Base-by-base conservation (phyloP, 306 rosid species). In the Fragaria iinumae region DNA sequence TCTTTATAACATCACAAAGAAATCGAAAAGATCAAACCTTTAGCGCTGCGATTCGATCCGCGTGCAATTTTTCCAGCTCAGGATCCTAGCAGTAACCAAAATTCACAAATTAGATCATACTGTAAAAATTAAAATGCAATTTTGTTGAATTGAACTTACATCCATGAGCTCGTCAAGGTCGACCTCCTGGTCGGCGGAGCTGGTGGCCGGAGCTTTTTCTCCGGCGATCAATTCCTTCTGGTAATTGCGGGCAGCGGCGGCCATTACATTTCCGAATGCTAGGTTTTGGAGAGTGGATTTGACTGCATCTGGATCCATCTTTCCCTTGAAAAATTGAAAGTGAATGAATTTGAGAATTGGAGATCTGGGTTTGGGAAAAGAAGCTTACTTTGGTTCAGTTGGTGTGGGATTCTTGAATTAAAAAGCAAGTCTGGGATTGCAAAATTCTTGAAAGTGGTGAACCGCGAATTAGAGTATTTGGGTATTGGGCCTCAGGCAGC, bases 161-260 rank as follows among this genome's bases (percentile, higher is more conserved):
- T 94, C 98, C 98, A 94, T 94, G 77, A 94, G 88, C 25, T 94
- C 97, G 75, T 92, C 97, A 57, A 94, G 95, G 84, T 95, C 96
- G 69, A 95, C 93, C 70, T 91, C 97, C 79, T 94, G 80, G 50
- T 89, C 83, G 72, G 68, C 69, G 76, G 98, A 90, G 82, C 86
- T 88, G 23, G 97, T 89, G 68, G 91, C 43, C 44, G 81, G 93
- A 27, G 79, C 68, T 85, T 88, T 90, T 45, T 60, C 89, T 69
- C 90, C 84, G 43, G 87, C 71, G 82, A 86, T 43, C 74, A 94
- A 5, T 53, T 95, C 98, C 97, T 90, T 87, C 64, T 94, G 93
- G 79, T 94, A 94, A 89, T 90, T 88, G 27, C 97, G 96, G 20
- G 92, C 96, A 21, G 98, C 98, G 13, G 97, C 98, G 0, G 95